A percentile compares a stretch with the other conserved stretches of the same genome.
phyloP scores from a whole-genome alignment of 2,329 filamentous ascomycete genomes.

The Cadophora gregata region DNA sequence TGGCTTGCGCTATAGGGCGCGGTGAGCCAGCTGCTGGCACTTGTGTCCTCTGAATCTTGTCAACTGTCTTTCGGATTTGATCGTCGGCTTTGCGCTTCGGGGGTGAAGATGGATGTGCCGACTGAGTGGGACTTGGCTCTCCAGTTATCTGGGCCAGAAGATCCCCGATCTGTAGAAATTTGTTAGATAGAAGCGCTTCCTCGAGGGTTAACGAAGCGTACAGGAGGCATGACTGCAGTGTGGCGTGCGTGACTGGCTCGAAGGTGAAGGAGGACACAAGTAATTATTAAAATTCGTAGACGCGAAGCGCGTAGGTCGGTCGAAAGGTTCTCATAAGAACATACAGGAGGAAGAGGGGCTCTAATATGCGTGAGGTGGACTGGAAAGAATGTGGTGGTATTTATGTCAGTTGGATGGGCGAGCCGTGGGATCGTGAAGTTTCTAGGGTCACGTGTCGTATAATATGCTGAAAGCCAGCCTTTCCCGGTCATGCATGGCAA shows the following conservation, averaged over 20 bases:
- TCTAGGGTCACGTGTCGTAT: constrained; percentile 4
- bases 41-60: constrained; percentile 51
- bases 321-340: constrained; percentile 18
- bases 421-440: neutral
- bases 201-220: constrained; percentile 1
- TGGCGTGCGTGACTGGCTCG: constrained; percentile 3
- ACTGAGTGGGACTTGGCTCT: constrained; percentile 49
- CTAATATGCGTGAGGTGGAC: neutral
- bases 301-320: constrained; percentile 8
- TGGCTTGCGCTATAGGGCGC: constrained; percentile 29
- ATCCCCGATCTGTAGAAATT: constrained; percentile 55
- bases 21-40: constrained; percentile 37
- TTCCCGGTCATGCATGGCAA: neutral
- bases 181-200: neutral
- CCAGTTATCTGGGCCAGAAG: constrained; percentile 68
- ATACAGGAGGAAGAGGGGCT: constrained; percentile 8
- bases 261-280: neutral
- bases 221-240: constrained; percentile 21
- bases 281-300: constrained; percentile 3
- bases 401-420: neutral
- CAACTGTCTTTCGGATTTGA: constrained; percentile 50
- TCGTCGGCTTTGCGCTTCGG: constrained; percentile 65
- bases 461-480: neutral
- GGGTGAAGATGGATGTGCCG: constrained; percentile 41
- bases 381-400: neutral